phyloP scores from a whole-genome alignment of 1,139 yeast species.

The Debaryomyces subglobosus region DNA sequence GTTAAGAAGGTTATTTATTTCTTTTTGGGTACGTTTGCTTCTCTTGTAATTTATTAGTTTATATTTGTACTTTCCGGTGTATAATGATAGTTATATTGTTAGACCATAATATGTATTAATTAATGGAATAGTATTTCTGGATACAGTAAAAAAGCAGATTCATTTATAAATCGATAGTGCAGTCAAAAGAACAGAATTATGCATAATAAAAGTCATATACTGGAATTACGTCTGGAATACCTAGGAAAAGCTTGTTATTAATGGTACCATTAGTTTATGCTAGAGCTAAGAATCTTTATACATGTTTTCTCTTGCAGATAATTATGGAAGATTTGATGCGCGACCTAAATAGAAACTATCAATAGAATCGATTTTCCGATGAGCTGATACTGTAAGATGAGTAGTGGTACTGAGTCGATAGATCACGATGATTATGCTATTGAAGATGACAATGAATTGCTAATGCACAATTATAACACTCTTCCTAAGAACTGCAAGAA shows the following conservation, averaged over 20 bases:
- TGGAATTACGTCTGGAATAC: too few relatives aligned
- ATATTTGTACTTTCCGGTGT: background rate
- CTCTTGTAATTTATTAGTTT: constrained; percentile 1
- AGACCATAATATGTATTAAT: background rate
- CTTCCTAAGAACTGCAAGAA: constrained; percentile 48
- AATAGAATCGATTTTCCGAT: background rate
- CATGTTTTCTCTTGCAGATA: background rate
- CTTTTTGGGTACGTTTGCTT: background rate
- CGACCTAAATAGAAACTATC: background rate
- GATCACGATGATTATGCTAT: constrained; percentile 19
- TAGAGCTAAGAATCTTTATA: background rate
- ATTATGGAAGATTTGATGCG: background rate
- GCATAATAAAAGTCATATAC: too few relatives aligned
- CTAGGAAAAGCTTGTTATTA: too few relatives aligned
- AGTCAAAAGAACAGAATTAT: too few relatives aligned
- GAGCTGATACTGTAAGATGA: constrained; percentile 2
- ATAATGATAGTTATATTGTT: background rate
- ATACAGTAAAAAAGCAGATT: background rate
- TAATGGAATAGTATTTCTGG: background rate
- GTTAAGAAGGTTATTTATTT: constrained; percentile 1
- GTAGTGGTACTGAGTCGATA: constrained; percentile 3
- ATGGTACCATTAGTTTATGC: too few relatives aligned
- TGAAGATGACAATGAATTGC: constrained; percentile 32
- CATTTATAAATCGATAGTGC: too few relatives aligned
- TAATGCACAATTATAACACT: constrained; percentile 43